These are phyloP conservation scores for Candida tammaniensis DNA, from an alignment of 805 yeast species.

Conservation along the genomic window DNA sequence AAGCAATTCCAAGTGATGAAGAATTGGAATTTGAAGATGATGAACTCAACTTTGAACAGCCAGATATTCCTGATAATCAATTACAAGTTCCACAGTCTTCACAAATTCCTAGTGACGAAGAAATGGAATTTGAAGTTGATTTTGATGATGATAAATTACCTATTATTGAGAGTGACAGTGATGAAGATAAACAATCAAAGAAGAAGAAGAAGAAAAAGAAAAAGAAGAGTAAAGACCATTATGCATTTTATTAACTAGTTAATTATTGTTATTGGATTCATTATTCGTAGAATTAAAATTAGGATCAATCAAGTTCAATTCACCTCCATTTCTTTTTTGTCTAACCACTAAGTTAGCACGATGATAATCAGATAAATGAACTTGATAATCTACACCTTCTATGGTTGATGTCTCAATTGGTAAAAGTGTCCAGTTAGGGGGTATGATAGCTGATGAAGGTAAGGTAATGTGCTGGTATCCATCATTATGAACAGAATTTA, in stretches of 20 bases:
- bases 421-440: constrained; percentile 29
- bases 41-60: too few relatives aligned
- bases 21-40: constrained; percentile 6
- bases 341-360: constrained; percentile 16
- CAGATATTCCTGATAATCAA: too few relatives aligned
- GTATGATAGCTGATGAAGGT: constrained; percentile 24
- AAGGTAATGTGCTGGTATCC: constrained; percentile 20
- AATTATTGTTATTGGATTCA: too few relatives aligned
- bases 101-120: constrained; percentile 4
- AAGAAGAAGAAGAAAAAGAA: too few relatives aligned
- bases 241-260: too few relatives aligned
- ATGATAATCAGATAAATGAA: constrained; percentile 17
- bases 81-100: constrained; percentile 5
- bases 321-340: constrained; percentile 9
- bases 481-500: neutral
- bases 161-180: too few relatives aligned
- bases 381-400: constrained; percentile 13
- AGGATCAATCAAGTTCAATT: constrained; percentile 13
- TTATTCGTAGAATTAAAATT: too few relatives aligned
- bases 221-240: too few relatives aligned
- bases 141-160: too few relatives aligned
- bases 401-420: constrained; percentile 18
- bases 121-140: neutral
- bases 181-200: too few relatives aligned
- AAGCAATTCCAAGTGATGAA: constrained; percentile 3